These are phyloP conservation scores for Xylariaceae sp. DNA, from an alignment of 2,329 filamentous ascomycete genomes.

Conservation along the genomic window DNA sequence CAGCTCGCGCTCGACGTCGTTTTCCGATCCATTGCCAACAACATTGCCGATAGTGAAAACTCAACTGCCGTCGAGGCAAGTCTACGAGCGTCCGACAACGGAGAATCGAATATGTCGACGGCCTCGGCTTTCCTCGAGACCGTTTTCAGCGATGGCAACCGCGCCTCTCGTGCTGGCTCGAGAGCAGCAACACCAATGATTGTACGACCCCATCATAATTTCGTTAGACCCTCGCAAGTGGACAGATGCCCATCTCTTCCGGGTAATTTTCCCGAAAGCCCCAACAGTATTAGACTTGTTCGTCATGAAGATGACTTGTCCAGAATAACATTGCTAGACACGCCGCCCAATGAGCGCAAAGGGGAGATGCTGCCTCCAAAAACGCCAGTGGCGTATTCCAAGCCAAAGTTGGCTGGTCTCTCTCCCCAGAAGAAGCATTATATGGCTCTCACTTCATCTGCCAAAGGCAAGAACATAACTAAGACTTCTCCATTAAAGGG, in stretches of 20 bases:
- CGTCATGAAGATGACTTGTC: slow-evolving; percentile 24
- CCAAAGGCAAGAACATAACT: slow-evolving; percentile 42
- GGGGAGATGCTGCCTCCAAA: slow-evolving; percentile 1
- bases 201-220: slow-evolving; percentile 50
- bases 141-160: slow-evolving; percentile 63
- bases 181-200: slow-evolving; percentile 67
- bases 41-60: slow-evolving; percentile 59
- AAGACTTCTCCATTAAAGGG: slow-evolving; percentile 42
- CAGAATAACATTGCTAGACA: slow-evolving; percentile 20
- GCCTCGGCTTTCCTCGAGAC: slow-evolving; percentile 75
- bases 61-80: slow-evolving; percentile 65
- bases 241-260: slow-evolving; percentile 19
- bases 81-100: slow-evolving; percentile 70
- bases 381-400: slow-evolving; percentile 17
- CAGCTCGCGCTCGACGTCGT: slow-evolving; percentile 88
- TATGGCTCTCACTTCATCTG: slow-evolving; percentile 43
- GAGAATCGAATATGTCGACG: slow-evolving; percentile 72
- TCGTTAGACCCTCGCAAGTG: slow-evolving; percentile 36
- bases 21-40: slow-evolving; percentile 73
- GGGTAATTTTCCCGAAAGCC: slow-evolving; percentile 27
- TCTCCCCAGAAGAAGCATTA: slow-evolving; percentile 31
- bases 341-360: slow-evolving; percentile 21
- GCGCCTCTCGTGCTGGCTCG: slow-evolving; percentile 55
- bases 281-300: slow-evolving; percentile 43
- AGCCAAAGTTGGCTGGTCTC: slow-evolving; percentile 29